phyloP scores from a whole-genome alignment of 352 stramenopile genomes.

The Phytopythium mirpurense region DNA sequence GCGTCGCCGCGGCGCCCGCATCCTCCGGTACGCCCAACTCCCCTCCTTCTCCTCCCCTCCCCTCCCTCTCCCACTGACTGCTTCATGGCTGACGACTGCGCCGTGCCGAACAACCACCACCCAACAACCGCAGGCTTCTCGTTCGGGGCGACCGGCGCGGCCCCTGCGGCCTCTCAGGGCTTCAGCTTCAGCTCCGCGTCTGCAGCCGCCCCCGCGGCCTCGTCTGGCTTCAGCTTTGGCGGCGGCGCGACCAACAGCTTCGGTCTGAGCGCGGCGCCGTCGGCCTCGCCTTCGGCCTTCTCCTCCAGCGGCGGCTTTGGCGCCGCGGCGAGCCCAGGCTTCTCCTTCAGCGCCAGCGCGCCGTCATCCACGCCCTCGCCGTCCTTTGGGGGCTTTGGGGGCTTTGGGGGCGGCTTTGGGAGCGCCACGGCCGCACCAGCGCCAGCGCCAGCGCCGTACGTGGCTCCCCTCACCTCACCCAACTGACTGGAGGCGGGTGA shows the following conservation, averaged over 20 bases:
- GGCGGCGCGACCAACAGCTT: conserved; percentile 16
- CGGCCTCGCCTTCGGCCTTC: conserved; percentile 1
- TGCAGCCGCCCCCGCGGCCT: no score
- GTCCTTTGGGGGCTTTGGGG: conserved; percentile 14
- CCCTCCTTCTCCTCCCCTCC: no score
- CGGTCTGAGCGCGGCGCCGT: conserved; percentile 18
- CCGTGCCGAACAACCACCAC: no score
- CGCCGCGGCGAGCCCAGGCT: conserved; percentile 6
- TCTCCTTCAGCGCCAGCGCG: conserved; percentile 20
- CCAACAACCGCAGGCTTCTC: conserved; percentile 4
- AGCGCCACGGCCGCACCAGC: not conserved
- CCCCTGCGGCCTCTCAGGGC: conserved; percentile 16
- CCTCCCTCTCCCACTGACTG: not conserved
- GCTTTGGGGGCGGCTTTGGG: no score
- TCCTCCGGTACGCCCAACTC: not conserved
- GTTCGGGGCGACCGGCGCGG: conserved; percentile 14
- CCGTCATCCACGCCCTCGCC: conserved; percentile 2
- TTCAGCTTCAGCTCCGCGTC: conserved; percentile 19
- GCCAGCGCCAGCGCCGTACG: not conserved
- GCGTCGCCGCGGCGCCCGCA: conserved; percentile 5
- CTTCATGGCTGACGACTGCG: no score
- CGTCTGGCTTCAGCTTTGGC: conserved; percentile 20
- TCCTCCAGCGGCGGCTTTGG: conserved; percentile 5
- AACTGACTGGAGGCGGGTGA: no score
- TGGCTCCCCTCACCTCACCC: not conserved